Conservation (phyloP, 192 early-diverging fungal species). For the Backusella australiensis region DNA sequence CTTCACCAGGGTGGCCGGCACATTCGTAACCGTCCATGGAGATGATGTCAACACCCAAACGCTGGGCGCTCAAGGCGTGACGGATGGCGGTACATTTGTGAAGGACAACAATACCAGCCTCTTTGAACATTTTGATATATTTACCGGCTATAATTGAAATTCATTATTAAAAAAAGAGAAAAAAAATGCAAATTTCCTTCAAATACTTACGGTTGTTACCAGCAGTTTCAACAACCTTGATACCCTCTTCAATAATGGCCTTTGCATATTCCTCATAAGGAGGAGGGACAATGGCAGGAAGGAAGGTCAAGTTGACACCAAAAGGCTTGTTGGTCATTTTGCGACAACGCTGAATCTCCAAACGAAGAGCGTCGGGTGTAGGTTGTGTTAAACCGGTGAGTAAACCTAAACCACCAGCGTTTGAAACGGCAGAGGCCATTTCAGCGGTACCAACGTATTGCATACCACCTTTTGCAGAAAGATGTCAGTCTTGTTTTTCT, state of each 20-base stretch:
- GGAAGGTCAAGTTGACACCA: conserved; percentile 78
- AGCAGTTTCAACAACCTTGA: conserved; percentile 83
- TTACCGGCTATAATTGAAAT: conserved; percentile 46
- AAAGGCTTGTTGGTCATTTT: conserved; percentile 78
- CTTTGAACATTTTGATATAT: conserved; percentile 73
- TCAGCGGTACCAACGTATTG: conserved; percentile 69
- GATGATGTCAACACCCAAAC: conserved; percentile 66
- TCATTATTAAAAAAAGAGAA: conserved; percentile 13
- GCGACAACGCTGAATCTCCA: conserved; percentile 70
- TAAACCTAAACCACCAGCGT: conserved; percentile 74
- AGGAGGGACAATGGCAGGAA: conserved; percentile 79
- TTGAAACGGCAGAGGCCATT: conserved; percentile 68
- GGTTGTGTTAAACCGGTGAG: conserved; percentile 79
- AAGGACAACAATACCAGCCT: conserved; percentile 66
- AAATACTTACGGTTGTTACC: conserved; percentile 71
- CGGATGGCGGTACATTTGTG: conserved; percentile 82
- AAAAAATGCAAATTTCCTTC: background rate
- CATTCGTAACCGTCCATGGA: conserved; percentile 86
- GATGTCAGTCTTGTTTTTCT: background rate
- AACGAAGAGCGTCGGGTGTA: conserved; percentile 69
- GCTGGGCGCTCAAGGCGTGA: conserved; percentile 65
- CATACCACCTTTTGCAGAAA: conserved; percentile 51
- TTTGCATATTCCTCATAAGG: conserved; percentile 71
- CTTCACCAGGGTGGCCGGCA: conserved; percentile 83
- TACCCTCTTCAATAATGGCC: conserved; percentile 73